A percentile compares a stretch with the other conserved stretches of the same genome.
phyloP scores from a whole-genome alignment of 192 early-diverging fungal genomes.

The Dissophora globulifera region DNA sequence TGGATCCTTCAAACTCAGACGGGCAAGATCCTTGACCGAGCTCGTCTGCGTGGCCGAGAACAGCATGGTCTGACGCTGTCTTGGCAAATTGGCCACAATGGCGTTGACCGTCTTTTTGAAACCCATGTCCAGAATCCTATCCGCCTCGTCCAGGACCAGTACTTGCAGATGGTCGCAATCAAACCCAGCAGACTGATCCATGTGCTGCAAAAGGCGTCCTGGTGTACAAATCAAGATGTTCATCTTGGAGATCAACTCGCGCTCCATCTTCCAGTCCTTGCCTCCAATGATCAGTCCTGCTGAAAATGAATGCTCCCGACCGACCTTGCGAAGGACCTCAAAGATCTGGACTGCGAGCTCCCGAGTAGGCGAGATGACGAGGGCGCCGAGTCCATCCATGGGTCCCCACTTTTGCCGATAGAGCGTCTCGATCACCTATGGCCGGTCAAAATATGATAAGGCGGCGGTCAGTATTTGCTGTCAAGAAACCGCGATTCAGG shows the following conservation, averaged over 20 bases:
- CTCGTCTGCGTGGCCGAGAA: slow-evolving; percentile 99
- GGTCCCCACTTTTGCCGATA: slow-evolving; percentile 86
- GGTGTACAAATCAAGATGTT: slow-evolving; percentile 88
- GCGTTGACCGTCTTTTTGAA: slow-evolving; percentile 86
- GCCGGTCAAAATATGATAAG: background rate
- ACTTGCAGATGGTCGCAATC: slow-evolving; percentile 80
- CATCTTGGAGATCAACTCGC: slow-evolving; percentile 77
- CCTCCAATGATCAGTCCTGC: slow-evolving; percentile 96
- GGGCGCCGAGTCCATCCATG: slow-evolving; percentile 81
- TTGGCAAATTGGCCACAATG: slow-evolving; percentile 85
- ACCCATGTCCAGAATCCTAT: slow-evolving; percentile 89
- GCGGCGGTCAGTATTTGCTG: too few species aligned
- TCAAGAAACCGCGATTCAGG: too few species aligned
- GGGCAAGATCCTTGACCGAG: slow-evolving; percentile 92
- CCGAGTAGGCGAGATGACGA: slow-evolving; percentile 87
- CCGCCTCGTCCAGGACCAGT: slow-evolving; percentile 87
- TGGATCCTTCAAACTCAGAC: slow-evolving; percentile 88
- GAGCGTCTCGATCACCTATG: slow-evolving; percentile 83
- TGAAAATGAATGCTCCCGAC: slow-evolving; percentile 80
- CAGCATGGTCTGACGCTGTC: slow-evolving; percentile 88
- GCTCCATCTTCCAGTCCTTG: slow-evolving; percentile 87
- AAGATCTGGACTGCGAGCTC: slow-evolving; percentile 96
- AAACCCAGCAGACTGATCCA: slow-evolving; percentile 94
- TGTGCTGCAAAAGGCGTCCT: slow-evolving; percentile 87
- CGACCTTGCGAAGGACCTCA: slow-evolving; percentile 81